Base-by-base conservation (phyloP, 2,329 filamentous ascomycete species). In the Scopulariopsis brevicaulis region DNA sequence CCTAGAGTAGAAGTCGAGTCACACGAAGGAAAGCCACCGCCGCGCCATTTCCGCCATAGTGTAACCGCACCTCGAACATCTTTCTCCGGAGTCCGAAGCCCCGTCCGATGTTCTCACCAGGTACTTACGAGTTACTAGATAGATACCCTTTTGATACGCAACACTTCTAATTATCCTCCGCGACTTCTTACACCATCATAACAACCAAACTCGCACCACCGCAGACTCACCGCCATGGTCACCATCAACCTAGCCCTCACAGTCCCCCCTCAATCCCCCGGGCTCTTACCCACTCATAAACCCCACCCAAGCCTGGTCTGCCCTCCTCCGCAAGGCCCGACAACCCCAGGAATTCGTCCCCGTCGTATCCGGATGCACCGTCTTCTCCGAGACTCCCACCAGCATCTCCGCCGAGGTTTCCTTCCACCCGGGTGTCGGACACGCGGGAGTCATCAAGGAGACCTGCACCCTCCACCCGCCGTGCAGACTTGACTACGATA, bases 291-390 rank as follows among this genome's bases (percentile, higher is more conserved):
- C 69, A 0, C 28, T 60, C 48, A 61, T 74, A 4, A 68, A 65
- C 1, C 63, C 64, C 46, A 24, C 62, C 0, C 71, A 73, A 54
- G 61, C 71, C 58, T 73, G 71, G 70, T 62, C 65, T 1, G 71
- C 70, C 1, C 66, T 74, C 7, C 60, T 68, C 63, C 65, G 67
- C 61, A 73, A 73, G 58, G 69, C 70, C n/a, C 64, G 64, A 1
- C 62, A 59, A 4, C 67, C 71, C 3, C 60, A 71, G 11, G 70
- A 72, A 46, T 74, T 74, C 35, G 68, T 74, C 14, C 66, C 71
- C 1, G 65, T 67, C n/a, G 72, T 74, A 54, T 60, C 62, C 1
- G 56, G 60, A 8, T 71, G 69, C 62, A 59, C 65, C 43, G 65
- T 73, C 3, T 32, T 71, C 2, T 62, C 63, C 5, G 69, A 71